Evolutionary conservation across 2,329 filamentous ascomycete species (phyloP), one percentile per base, ranked within the genome.

Genomic region (Eutypella sp.): DNA sequence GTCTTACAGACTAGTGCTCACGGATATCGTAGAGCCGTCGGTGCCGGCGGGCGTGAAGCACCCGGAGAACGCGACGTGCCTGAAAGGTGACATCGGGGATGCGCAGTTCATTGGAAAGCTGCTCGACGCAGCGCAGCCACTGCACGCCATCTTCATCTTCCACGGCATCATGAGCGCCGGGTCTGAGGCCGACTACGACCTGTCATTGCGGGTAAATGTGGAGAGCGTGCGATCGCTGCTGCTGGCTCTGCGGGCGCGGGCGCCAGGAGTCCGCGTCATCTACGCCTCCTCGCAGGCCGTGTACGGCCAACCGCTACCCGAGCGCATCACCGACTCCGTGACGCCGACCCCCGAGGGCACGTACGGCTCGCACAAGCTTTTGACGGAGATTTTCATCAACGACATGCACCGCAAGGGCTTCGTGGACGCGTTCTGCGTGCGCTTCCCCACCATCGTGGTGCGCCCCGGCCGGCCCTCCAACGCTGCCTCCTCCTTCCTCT

Each of bases 91-190:
- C 57, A 66, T 73, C 48, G 62, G 65, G 44, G 58, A 65, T 40
- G 48, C 57, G 0, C 44, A 48, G 49, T 68, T 67, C 51, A 49
- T 71, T 9, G 37, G 54, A 34, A 33, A 50, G 13, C 69, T 83
- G 2, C 68, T 79, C 13, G 59, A 61, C 1, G 67, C 67, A 4
- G 69, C 72, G 16, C 63, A 67, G 22, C 71, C 73, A 1, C 65
- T 80, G 3, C 68, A 74, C 48, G 74, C 75, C 40, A 70, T 77
- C 47, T 84, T 81, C 64, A 69, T 82, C 55, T 78, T 85, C 60
- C 81, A 85, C 62, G 81, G 81, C 50, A 82, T 84, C 68, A 84
- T 85, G 81, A 84, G 80, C 0, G 75, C 75, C 11, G 79, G 79
- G 5, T 76, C 79, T 15, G 81, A 84, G 63, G 76, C 76, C 36